Evolutionary conservation across 2,329 filamentous ascomycete genomes (phyloP), one percentile per base, ranked within the genome.

Genomic region (Paecilomyces fulvus): DNA sequence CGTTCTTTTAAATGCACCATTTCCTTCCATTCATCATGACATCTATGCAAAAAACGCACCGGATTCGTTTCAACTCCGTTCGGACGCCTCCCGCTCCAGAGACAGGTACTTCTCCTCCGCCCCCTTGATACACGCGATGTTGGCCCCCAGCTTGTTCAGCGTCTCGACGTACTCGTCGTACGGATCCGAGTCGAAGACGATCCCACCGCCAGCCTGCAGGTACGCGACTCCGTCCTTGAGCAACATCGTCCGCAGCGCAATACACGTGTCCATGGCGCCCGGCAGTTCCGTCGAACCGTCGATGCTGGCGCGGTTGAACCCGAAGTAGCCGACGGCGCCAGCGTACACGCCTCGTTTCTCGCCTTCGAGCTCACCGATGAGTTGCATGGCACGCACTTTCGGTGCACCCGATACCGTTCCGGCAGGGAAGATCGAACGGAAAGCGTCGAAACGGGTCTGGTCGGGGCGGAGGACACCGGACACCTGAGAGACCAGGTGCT

Each of bases 271-370:
- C 92, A 96, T 96, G 21, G 89, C 89, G 6, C 92, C 92, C 67
- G 95, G 88, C 10, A 80, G 77, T 56, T 83, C 78, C 53, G 74
- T 70, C 21, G 71, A 78, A 54, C 87, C 88, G 48, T 86, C 79
- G 7, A 78, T 75, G 52, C 86, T 83, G 50, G 92, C 82, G 54
- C 82, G 83, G 59, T 85, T 84, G 68, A 95, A 97, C 9, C 92
- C 92, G 73, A 96, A 99, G 76, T 96, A 99, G 1, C 94, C 94
- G 0, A 96, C 92, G 0, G 94, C 94, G 28, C 94, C 94, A 8
- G 94, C 94, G 69, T 99, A 99, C 43, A 97, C 85, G 46, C 94
- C 92, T 55, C 94, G 82, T 80, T 96, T 96, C 80, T 99, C 94
- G 61, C 83, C 79, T 76, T 99, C 94, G 51, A 97, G 77, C 76